A percentile compares a stretch with the other conserved stretches of the same genome.
Conservation (phyloP, 2,329 filamentous ascomycete genomes). For the Lecanicillium sp. region DNA sequence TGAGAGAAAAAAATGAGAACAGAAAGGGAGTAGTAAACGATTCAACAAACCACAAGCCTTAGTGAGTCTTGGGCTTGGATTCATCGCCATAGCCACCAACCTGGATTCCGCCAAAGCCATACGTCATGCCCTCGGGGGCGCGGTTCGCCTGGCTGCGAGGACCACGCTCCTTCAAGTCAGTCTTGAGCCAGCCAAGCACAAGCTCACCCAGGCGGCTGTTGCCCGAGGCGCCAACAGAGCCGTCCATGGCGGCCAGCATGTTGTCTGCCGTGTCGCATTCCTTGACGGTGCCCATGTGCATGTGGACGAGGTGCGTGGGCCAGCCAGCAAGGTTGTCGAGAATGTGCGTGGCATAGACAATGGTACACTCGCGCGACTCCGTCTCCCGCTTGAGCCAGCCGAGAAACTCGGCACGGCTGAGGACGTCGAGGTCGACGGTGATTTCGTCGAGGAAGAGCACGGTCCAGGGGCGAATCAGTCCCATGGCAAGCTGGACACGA, state of each 20-base stretch:
- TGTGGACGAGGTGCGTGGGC: conserved; percentile 93
- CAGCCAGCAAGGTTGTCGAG: conserved; percentile 89
- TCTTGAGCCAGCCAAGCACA: conserved; percentile 77
- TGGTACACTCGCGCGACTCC: conserved; percentile 70
- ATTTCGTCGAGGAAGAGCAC: conserved; percentile 92
- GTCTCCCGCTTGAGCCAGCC: conserved; percentile 83
- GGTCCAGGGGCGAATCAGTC: conserved; percentile 81
- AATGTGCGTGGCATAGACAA: conserved; percentile 97
- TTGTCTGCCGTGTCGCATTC: conserved; percentile 70
- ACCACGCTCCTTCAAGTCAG: conserved; percentile 71
- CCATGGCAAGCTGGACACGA: conserved; percentile 93
- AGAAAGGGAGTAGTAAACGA: background rate
- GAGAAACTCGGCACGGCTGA: conserved; percentile 78
- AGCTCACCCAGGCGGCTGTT: conserved; percentile 83
- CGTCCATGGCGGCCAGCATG: conserved; percentile 50
- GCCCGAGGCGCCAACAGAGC: conserved; percentile 36
- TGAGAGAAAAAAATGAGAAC: conserved; percentile 4
- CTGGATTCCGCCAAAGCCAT: conserved; percentile 39
- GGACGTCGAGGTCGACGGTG: conserved; percentile 89
- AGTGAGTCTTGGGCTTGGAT: conserved; percentile 27
- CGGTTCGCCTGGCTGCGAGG: conserved; percentile 55
- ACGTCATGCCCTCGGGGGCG: conserved; percentile 57
- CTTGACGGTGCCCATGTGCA: conserved; percentile 82
- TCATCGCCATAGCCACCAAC: conserved; percentile 52
- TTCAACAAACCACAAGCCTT: conserved; percentile 3